phyloP scores from a whole-genome alignment of 208 protist genomes.

The Trypanosoma vivax region DNA sequence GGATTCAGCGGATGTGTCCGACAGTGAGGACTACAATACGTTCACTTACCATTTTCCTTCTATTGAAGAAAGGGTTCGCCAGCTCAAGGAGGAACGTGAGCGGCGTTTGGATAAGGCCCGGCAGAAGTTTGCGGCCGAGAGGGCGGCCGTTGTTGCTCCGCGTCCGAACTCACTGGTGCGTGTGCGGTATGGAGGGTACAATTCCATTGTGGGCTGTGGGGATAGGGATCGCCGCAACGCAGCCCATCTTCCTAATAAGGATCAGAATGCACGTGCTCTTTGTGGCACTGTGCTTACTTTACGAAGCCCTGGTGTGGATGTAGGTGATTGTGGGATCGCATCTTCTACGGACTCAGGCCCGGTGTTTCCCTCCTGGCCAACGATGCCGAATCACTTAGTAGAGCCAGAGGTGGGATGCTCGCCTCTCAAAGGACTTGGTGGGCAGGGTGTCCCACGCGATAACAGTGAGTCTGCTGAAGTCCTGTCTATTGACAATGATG shows the following conservation, averaged over 20 bases:
- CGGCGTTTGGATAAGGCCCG: slow-evolving; percentile 34
- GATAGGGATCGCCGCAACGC: background rate
- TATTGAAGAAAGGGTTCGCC: slow-evolving; percentile 13
- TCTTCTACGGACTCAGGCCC: no score
- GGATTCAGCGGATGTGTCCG: background rate
- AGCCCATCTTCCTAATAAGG: slow-evolving; percentile 5
- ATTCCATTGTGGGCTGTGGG: slow-evolving; percentile 17
- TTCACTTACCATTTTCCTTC: slow-evolving; percentile 1
- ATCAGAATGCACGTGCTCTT: background rate
- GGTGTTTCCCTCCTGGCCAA: no score
- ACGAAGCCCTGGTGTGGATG: no score
- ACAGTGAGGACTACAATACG: background rate
- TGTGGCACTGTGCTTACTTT: background rate
- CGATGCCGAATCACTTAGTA: no score
- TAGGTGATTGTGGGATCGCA: no score
- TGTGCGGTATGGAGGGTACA: slow-evolving; percentile 33
- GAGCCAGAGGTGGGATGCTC: no score
- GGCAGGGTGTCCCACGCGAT: background rate
- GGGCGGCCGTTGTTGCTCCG: slow-evolving; percentile 40
- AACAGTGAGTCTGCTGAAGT: background rate
- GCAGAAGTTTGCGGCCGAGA: slow-evolving; percentile 29
- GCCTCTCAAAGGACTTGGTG: no score
- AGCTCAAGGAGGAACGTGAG: slow-evolving; percentile 46
- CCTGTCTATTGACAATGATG: slow-evolving; percentile 1
- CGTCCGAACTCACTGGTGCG: slow-evolving; percentile 55